Base-by-base conservation (phyloP, 805 yeast genomes). In the Torulaspora microellipsoides region DNA sequence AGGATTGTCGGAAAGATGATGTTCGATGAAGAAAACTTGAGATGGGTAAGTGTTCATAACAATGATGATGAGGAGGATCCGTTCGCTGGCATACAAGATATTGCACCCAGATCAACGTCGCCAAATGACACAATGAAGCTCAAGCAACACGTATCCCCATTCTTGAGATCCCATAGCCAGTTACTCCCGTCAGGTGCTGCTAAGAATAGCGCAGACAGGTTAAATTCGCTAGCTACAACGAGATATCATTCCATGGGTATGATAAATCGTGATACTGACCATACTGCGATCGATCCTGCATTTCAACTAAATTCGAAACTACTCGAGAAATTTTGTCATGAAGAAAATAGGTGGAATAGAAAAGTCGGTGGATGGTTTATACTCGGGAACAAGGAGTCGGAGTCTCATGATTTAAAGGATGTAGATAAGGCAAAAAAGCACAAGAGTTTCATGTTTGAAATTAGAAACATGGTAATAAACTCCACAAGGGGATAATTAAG, bases 391-490 rank as follows among this genome's bases (percentile, higher is more conserved):
- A 46, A 36, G 10, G 45, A 40, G 9, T 31, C 43, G 11, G 46
- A 42, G 15, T 17, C 48, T 8, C 9, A 20, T 2, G 47, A 20
- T 9, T 33, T 42, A 11, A 27, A 36, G 11, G 45, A 43, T 11
- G 17, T 37, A 5, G 31, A 35, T 34, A 44, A 55, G 30, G 48
- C 43, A 14, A 45, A 52, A 27, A 51, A 56, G 27, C 49, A 45
- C 31, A 54, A 53, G 29, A 56, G 58, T 15, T 57, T 49, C 46
- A 60, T 60, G 67, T 62, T 60, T 30, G 67, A 61, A 39, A 63
- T 63, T 8, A 49, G 67, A 39, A 60, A 58, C 28, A 63, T 63
- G 67, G 67, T 63, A 10, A 36, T 62, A 23, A 61, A 56, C 37
- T 63, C 67, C 2, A 56, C 66, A 11, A 51, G 62, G 25, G 53